phyloP scores from a whole-genome alignment of 1,284 basidiomycete species.

The Caloboletus inedulis region DNA sequence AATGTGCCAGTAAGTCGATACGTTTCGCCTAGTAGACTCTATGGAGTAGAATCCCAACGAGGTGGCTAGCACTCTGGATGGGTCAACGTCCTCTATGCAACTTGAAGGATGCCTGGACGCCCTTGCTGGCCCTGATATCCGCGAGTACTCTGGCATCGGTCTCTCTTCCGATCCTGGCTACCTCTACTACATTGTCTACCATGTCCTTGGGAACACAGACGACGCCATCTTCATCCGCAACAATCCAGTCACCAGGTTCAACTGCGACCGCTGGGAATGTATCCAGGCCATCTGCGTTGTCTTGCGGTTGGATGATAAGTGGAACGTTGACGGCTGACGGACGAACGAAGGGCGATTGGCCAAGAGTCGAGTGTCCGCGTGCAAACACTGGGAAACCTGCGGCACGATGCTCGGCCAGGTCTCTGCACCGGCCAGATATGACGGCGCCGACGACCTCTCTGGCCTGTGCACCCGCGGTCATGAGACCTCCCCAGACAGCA shows the following conservation, averaged over 20 bases:
- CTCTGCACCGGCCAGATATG: slow-evolving; percentile 82
- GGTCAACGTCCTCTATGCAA: slow-evolving; percentile 62
- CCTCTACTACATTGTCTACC: slow-evolving; percentile 56
- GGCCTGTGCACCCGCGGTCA: slow-evolving; percentile 79
- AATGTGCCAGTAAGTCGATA: slow-evolving; percentile 16
- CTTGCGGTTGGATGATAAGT: slow-evolving; percentile 56
- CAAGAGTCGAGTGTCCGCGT: slow-evolving; percentile 79
- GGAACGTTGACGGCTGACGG: slow-evolving; percentile 78
- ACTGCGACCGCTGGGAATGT: slow-evolving; percentile 58
- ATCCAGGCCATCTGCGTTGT: slow-evolving; percentile 24
- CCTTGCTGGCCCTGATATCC: slow-evolving; percentile 74
- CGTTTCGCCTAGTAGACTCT: slow-evolving; percentile 1
- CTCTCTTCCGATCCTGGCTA: slow-evolving; percentile 59
- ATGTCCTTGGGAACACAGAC: slow-evolving; percentile 71
- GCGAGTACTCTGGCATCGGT: slow-evolving; percentile 74
- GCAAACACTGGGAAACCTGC: slow-evolving; percentile 76
- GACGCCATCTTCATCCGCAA: slow-evolving; percentile 89
- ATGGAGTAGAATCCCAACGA: not conserved
- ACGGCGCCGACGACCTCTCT: slow-evolving; percentile 72
- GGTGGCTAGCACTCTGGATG: not conserved
- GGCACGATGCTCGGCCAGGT: slow-evolving; percentile 72
- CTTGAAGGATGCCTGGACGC: slow-evolving; percentile 76
- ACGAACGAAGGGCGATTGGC: slow-evolving; percentile 85
- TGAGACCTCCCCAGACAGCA: slow-evolving; percentile 90
- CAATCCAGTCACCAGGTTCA: slow-evolving; percentile 77